phyloP scores from a whole-genome alignment of 805 yeast species.

The Starmerella sp. region DNA sequence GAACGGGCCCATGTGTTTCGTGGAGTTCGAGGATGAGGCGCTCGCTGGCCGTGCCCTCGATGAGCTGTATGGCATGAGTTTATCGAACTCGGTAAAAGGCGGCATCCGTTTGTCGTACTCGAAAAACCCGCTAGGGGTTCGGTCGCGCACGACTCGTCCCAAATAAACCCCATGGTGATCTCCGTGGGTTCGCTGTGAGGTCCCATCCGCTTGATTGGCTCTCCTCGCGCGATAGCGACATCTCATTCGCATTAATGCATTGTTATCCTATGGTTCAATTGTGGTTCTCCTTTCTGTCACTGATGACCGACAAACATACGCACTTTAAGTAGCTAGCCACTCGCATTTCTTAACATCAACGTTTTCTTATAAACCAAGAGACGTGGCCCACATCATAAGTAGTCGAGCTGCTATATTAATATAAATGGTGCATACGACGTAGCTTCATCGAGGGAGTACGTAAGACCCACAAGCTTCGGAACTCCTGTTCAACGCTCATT shows the following conservation, averaged over 20 bases:
- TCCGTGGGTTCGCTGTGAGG: neutral
- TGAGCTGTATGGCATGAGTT: constrained; percentile 82
- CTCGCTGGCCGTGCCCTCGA: constrained; percentile 90
- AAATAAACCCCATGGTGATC: neutral
- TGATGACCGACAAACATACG: neutral
- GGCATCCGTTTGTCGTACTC: constrained; percentile 91
- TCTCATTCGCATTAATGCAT: neutral
- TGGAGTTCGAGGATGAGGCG: constrained; percentile 92
- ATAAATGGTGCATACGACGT: too few relatives aligned
- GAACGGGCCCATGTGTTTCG: constrained; percentile 97
- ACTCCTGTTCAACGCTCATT: too few relatives aligned
- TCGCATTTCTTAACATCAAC: neutral
- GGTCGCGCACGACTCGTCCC: constrained; percentile 41
- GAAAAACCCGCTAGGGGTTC: constrained; percentile 92
- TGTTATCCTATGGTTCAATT: neutral
- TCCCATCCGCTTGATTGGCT: too few relatives aligned
- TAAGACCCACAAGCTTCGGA: too few relatives aligned
- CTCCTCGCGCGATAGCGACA: neutral
- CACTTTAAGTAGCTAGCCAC: neutral
- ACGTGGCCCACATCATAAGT: too few relatives aligned
- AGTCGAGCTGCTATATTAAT: too few relatives aligned
- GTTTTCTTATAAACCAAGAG: neutral
- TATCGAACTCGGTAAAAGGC: constrained; percentile 82
- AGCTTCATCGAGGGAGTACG: too few relatives aligned
- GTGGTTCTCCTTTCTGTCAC: neutral